Base-by-base conservation (phyloP, 352 stramenopile genomes). In the Phytophthora foliorum region DNA sequence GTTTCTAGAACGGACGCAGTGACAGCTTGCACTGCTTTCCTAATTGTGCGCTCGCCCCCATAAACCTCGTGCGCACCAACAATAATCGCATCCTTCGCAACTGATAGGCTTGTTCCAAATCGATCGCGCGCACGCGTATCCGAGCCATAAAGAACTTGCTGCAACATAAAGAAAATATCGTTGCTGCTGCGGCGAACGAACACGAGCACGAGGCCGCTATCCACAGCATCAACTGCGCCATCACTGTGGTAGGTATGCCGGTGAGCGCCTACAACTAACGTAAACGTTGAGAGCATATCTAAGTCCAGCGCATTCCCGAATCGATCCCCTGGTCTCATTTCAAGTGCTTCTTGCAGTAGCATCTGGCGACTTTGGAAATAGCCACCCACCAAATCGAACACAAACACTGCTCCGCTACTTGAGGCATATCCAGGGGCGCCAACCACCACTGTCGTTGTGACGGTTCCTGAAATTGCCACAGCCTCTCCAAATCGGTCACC, bases 401-500 rank as follows among this genome's bases (percentile, higher is more conserved):
- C 79, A 58, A 96, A 96, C 0, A 93, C 87, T 2, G 87, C 83
- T 17, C 89, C 89, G 17, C 62, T 80, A 0, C 52, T 69, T 0
- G 56, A 57, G 5, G 67, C 81, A 49, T 94, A 94, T 1, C 87
- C 89, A 36, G 89, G 89, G 2, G 89, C 84, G 1, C 89, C 86
- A 13, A 96, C 75, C 17, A 78, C 81, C 19, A 95, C 79, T 1
- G 81, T 90, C 0, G 72, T 86, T 2, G 60, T 69, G 2, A 68
- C 27, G 31, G 78, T 80, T 6, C 72, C 72, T 19, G 87, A 91
- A 51, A 93, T 91, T 13, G 78, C 81, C 6, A 96, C 70, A 8
- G 79, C 67, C 14, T 92, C 81, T 11, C 85, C 89, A 65, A 94
- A 96, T 9, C 86, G 82, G 65, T 95, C 86, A 0, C 86, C 85